Percentiles rank a stretch among this genome's conserved stretches.
Evolutionary conservation across 2,329 filamentous ascomycete genomes (phyloP).

Genomic region (Trichoderma endophyticum): DNA sequence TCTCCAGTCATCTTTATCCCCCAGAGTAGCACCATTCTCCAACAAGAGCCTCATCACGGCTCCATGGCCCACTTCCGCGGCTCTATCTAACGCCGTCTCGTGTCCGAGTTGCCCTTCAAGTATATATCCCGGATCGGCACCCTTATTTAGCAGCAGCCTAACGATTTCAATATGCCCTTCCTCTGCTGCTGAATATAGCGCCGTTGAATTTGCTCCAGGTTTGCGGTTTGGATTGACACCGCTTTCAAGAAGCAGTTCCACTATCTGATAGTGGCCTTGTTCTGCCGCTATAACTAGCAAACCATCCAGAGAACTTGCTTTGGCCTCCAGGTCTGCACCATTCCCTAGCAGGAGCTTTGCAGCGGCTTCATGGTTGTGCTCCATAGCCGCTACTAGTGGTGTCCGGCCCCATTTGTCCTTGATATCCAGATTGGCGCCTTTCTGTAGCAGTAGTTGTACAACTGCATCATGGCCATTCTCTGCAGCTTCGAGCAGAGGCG

Average conservation of each 20-base stretch:
- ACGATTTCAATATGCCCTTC: not conserved
- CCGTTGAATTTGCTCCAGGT: not conserved
- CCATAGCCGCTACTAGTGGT: too few species aligned
- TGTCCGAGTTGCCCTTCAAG: not conserved
- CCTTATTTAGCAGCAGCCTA: not conserved
- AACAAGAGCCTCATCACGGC: not conserved
- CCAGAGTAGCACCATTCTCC: not conserved
- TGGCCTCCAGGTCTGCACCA: fast-evolving
- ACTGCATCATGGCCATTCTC: too few species aligned
- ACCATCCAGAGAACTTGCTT: too few species aligned
- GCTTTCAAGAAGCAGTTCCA: not conserved
- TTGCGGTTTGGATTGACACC: not conserved
- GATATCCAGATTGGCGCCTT: too few species aligned
- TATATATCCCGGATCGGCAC: not conserved
- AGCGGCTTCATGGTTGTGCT: too few species aligned
- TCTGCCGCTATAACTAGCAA: not conserved
- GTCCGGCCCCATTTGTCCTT: too few species aligned
- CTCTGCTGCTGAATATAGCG: not conserved
- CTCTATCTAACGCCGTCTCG: not conserved
- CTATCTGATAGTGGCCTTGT: not conserved
- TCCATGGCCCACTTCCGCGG: fast-evolving
- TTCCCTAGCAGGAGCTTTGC: too few species aligned
- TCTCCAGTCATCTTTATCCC: not conserved
- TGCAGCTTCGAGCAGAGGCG: too few species aligned
- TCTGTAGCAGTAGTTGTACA: too few species aligned